Conservation (phyloP, 495 filamentous ascomycete species). For the Penicillium roqueforti region DNA sequence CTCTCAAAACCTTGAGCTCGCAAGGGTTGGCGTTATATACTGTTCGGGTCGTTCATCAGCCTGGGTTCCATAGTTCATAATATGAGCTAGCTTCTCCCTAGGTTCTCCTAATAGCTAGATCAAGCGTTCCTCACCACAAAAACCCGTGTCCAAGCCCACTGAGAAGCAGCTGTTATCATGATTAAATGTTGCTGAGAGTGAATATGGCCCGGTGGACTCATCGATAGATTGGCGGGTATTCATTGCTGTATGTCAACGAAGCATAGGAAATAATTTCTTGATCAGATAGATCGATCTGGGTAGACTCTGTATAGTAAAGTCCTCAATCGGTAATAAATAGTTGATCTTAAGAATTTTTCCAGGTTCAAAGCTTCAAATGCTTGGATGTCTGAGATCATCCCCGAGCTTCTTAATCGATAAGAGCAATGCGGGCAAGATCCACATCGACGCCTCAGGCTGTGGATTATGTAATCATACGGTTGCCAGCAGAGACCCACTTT, state of each 20-base stretch:
- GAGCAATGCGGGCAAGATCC: slow-evolving; percentile 19
- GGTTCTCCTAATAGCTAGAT: not conserved
- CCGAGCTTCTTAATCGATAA: slow-evolving; percentile 25
- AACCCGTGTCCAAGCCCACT: slow-evolving; percentile 81
- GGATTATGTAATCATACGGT: slow-evolving; percentile 22
- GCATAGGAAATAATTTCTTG: slow-evolving; percentile 9
- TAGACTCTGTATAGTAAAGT: not conserved
- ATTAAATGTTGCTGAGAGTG: slow-evolving; percentile 84
- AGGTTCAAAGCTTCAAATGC: not conserved
- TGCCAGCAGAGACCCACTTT: slow-evolving; percentile 31
- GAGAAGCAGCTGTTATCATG: slow-evolving; percentile 82
- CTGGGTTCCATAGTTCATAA: not conserved
- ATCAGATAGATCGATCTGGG: not conserved
- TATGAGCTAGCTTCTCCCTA: slow-evolving; percentile 3
- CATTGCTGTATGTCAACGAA: slow-evolving; percentile 51
- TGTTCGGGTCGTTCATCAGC: slow-evolving; percentile 28
- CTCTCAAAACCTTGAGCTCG: slow-evolving; percentile 64
- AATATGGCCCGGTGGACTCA: slow-evolving; percentile 65
- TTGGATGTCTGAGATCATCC: slow-evolving; percentile 1
- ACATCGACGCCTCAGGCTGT: slow-evolving; percentile 13
- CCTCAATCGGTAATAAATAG: not conserved
- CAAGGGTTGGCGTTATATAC: slow-evolving; percentile 78
- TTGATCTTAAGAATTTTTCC: not conserved
- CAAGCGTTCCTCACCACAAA: slow-evolving; percentile 60
- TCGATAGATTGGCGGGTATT: slow-evolving; percentile 87